Conservation (phyloP, 495 filamentous ascomycete species). For the Bacidia rubella region DNA sequence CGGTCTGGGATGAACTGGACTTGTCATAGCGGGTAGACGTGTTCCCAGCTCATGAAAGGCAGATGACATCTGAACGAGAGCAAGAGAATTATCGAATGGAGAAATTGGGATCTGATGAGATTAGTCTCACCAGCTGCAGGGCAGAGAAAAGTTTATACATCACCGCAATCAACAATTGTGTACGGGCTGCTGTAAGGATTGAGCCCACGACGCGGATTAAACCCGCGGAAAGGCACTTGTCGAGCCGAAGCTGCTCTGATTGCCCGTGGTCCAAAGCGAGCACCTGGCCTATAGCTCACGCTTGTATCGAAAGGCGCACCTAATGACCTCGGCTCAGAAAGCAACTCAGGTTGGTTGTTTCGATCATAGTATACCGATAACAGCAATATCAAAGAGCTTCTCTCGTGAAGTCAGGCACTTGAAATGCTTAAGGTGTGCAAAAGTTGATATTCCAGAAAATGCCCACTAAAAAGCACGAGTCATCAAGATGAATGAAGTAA, state of each 20-base stretch:
- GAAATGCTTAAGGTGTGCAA: conserved; percentile 62
- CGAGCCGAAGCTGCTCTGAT: conserved; percentile 67
- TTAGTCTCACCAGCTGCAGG: not conserved
- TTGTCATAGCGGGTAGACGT: conserved; percentile 28
- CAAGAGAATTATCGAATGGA: conserved; percentile 64
- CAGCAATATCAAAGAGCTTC: conserved; percentile 59
- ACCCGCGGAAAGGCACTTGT: conserved; percentile 58
- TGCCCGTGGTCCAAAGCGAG: conserved; percentile 68
- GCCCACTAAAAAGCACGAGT: conserved; percentile 39
- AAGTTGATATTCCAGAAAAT: conserved; percentile 67
- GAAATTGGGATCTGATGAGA: conserved; percentile 42
- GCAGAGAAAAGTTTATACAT: not conserved
- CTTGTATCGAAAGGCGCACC: conserved; percentile 77
- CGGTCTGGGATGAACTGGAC: conserved; percentile 30
- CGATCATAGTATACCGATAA: too few relatives aligned
- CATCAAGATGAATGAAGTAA: not conserved
- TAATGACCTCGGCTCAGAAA: too few relatives aligned
- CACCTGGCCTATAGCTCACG: conserved; percentile 68
- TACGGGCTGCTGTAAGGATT: conserved; percentile 70
- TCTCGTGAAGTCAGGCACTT: conserved; percentile 59
- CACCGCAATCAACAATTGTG: conserved; percentile 52
- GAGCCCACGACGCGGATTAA: conserved; percentile 61
- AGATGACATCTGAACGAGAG: conserved; percentile 62
- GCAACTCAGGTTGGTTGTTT: too few relatives aligned
- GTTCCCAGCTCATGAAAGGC: conserved; percentile 54